Evolutionary conservation across 1,139 yeast species (phyloP), one percentile per base, ranked within the genome.

Genomic region (Casaregolazyma suthepensis): DNA sequence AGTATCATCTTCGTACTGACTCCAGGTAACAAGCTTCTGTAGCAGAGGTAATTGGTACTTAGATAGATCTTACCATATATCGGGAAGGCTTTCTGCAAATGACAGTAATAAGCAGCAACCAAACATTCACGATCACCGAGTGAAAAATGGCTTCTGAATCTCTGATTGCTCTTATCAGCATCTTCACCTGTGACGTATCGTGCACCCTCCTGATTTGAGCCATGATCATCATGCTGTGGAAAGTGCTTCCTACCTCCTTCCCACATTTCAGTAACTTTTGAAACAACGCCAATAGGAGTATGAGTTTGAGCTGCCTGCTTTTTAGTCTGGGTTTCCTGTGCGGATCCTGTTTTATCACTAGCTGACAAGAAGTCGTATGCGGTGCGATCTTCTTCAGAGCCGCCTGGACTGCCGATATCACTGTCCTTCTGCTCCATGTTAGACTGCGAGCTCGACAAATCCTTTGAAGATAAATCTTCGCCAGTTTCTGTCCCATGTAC

Each of bases 21-120:
- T 0, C 96, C 96, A 0, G 95, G 95, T 5, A 89, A 66, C 47
- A 88, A 73, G 52, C 96, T 85, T 56, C 95, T 75, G 68, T 87
- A 91, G 59, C 96, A 90, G 17, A 91, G 66, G 57, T 77, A 81
- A 40, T 75, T 75, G 23, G 77, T 74, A 1, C 96, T 87, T 18
- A 91, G 65, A 63, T 89, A 89, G 2, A 91, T 65, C 64, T 87
- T 87, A 2, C 98, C 98, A 69, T 87, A 87, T 4, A 85, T 74
- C 0, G 96, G 96, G 17, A 87, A 70, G 1, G 86, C 79, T 58
- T 86, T 79, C 57, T 80, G 83, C 29, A 90, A 68, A 67, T 88
- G 87, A 6, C 87, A 78, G 63, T 80, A 84, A 64, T 87, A 91
- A 1, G 89, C 77, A 0, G 96, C 83, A 0, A 84, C 69, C 53